These are phyloP conservation scores for Hippophae gyantsensis DNA, from an alignment of 306 rosid species.

Conservation along the genomic window DNA sequence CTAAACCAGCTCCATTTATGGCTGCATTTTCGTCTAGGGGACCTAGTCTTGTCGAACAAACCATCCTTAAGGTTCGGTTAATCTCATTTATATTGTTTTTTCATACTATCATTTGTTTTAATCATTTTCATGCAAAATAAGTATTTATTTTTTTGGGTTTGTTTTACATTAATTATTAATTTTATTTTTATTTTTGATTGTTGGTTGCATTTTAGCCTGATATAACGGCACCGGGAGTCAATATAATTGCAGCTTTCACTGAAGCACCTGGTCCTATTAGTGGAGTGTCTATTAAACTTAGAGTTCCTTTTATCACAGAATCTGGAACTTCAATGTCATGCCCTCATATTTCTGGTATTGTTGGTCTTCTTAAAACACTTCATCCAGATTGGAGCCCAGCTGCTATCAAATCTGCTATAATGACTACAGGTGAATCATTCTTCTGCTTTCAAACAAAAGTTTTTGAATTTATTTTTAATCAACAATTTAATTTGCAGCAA, in stretches of 20 bases:
- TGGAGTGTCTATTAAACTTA: slow-evolving; percentile 15
- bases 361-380: slow-evolving; percentile 31
- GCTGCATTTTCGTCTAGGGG: slow-evolving; percentile 75
- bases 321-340: slow-evolving; percentile 55
- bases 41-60: slow-evolving; percentile 32
- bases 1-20: slow-evolving; percentile 38
- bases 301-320: slow-evolving; percentile 2
- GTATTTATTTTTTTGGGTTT: neutral
- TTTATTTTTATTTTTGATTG: neutral
- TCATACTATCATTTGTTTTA: no score
- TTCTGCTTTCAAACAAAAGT: neutral
- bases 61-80: slow-evolving; percentile 47
- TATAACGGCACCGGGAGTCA: slow-evolving; percentile 37
- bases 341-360: slow-evolving; percentile 46
- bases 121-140: no score
- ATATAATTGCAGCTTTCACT: slow-evolving; percentile 29
- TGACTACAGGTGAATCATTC: slow-evolving; percentile 50
- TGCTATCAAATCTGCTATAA: slow-evolving; percentile 50
- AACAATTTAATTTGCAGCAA: slow-evolving; percentile 19
- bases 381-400: slow-evolving; percentile 46
- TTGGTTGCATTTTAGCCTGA: slow-evolving; percentile 36
- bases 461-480: neutral
- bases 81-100: no score
- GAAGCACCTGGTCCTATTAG: slow-evolving; percentile 8
- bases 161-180: neutral